phyloP scores from a whole-genome alignment of 257 asterid genomes.

The Ballota nigra region DNA sequence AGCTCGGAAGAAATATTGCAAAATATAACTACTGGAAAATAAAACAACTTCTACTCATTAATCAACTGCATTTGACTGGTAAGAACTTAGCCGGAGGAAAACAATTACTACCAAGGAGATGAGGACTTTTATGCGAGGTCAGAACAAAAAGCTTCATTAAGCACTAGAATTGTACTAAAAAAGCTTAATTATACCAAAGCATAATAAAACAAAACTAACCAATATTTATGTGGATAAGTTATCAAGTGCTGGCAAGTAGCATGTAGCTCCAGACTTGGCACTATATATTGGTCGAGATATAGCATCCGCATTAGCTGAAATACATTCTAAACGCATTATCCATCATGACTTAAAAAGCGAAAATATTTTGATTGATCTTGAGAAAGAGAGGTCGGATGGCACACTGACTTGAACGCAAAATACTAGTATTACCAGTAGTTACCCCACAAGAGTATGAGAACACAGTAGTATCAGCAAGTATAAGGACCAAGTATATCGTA shows the following conservation, averaged over 20 bases:
- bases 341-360: slow-evolving; percentile 95
- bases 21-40: too few species aligned
- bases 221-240: slow-evolving; percentile 51
- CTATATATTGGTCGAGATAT: slow-evolving; percentile 73
- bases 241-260: slow-evolving; percentile 51
- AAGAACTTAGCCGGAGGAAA: slow-evolving; percentile 1
- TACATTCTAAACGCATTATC: slow-evolving; percentile 72
- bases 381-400: slow-evolving; percentile 60
- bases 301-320: slow-evolving; percentile 63
- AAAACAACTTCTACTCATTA: slow-evolving; percentile 13
- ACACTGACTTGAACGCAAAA: too few species aligned
- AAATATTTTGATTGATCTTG: slow-evolving; percentile 76
- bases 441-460: too few species aligned
- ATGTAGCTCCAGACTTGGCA: slow-evolving; percentile 47
- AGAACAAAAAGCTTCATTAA: not conserved
- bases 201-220: slow-evolving; percentile 1
- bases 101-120: slow-evolving; percentile 2
- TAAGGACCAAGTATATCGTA: too few species aligned
- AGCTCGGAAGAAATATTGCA: slow-evolving; percentile 7
- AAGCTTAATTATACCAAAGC: not conserved
- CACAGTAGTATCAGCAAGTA: too few species aligned
- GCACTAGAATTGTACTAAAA: not conserved
- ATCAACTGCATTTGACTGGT: not conserved
- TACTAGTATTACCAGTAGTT: too few species aligned
- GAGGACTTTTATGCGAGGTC: not conserved